Evolutionary conservation across 2,329 filamentous ascomycete species (phyloP), one percentile per base, ranked within the genome.

Genomic region (Penicillium janthinellum): DNA sequence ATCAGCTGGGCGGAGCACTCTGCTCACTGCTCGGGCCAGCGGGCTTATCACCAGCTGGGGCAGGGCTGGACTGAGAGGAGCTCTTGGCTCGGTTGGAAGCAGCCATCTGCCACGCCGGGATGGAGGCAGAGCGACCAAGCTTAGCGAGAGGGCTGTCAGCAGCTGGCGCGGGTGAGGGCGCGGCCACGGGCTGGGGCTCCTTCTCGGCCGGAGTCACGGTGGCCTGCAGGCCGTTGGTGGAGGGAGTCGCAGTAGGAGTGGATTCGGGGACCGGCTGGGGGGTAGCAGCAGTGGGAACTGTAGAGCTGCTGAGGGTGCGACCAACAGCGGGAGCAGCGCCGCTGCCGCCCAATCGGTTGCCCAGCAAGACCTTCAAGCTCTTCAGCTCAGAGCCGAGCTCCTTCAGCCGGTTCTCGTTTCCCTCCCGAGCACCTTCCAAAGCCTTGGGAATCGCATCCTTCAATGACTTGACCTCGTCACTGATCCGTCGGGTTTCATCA

Each of bases 391-490:
- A 85, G 66, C 91, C 90, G 66, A 99, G 86, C 69, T 98, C 95
- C 75, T 88, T 90, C 59, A 99, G 80, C 51, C 92, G 85, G 65
- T 82, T 85, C 72, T 98, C 93, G 28, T 90, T 91, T 56, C 87
- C 83, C 62, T 94, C 90, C 78, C 94, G 94, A 72, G 97, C 92
- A 55, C 89, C 90, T 64, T 95, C 88, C 70, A 99, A 85, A 2
- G 93, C 93, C 75, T 90, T 91, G 7, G 96, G 95, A 56, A 99
- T 92, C 54, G 90, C 82, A 65, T 93, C 90, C 74, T 94, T 90
- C 58, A 99, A 82, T 12, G 85, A 85, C 66, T 89, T 87, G 54
- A 99, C 87, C 69, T 99, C 95, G 61, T 96, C 90, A 60, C 90
- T 90, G 64, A 96, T 88, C 39, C 92, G 86, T 71, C 92, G 88